Conservation (phyloP, 1,139 yeast genomes). For the Ashbya aceris region DNA sequence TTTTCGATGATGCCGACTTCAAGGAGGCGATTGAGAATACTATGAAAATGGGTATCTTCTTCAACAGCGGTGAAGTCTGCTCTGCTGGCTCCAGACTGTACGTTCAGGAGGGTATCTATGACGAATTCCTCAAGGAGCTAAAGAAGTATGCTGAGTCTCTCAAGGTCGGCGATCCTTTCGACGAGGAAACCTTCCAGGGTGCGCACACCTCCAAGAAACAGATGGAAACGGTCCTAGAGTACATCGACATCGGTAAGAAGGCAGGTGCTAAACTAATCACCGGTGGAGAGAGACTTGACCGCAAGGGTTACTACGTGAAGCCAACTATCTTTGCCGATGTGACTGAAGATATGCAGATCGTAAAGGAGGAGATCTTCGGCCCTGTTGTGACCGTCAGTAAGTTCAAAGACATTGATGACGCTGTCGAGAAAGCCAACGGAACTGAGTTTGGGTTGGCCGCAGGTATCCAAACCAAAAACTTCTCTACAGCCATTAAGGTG, state of each 20-base stretch:
- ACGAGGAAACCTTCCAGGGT: conserved; percentile 50
- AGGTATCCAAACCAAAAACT: conserved; percentile 54
- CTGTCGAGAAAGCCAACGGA: conserved; percentile 49
- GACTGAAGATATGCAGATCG: conserved; percentile 54
- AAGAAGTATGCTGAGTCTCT: conserved; percentile 58
- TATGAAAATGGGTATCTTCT: conserved; percentile 68
- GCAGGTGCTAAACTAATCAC: conserved; percentile 54
- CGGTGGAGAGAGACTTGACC: conserved; percentile 52
- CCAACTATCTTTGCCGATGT: conserved; percentile 78
- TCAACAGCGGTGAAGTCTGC: conserved; percentile 85
- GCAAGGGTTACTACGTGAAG: conserved; percentile 60
- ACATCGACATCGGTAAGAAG: conserved; percentile 45
- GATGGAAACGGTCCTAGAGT: conserved; percentile 48
- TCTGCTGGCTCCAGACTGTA: conserved; percentile 80
- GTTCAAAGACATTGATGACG: conserved; percentile 57
- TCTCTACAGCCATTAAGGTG: conserved; percentile 47
- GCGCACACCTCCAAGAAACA: conserved; percentile 54
- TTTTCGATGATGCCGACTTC: conserved; percentile 66
- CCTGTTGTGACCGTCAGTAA: conserved; percentile 63
- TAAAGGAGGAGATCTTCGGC: conserved; percentile 76
- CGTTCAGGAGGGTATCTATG: conserved; percentile 62
- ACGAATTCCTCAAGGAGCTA: conserved; percentile 44
- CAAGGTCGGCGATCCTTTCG: conserved; percentile 68
- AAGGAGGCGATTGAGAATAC: conserved; percentile 45
- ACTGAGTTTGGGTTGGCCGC: conserved; percentile 67